A percentile compares a stretch with the other conserved stretches of the same genome.
phyloP scores from a whole-genome alignment of 2,329 filamentous ascomycete species.

The Claviceps maximensis region DNA sequence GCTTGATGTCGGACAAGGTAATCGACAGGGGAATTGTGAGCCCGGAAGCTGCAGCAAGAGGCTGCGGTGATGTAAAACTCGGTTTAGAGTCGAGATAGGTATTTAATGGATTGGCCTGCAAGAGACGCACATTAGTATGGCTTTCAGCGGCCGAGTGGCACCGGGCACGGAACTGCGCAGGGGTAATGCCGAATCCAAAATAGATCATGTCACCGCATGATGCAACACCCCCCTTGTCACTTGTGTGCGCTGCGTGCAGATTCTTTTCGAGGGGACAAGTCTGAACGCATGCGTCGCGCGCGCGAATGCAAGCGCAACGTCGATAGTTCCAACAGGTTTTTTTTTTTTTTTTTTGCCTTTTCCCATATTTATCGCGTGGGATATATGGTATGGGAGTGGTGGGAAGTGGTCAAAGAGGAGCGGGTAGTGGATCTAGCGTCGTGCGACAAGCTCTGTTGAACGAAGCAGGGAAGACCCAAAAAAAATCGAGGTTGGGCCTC shows the following conservation, averaged over 20 bases:
- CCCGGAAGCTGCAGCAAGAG: slow-evolving; percentile 78
- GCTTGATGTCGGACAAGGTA: slow-evolving; percentile 85
- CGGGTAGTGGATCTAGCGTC: background rate
- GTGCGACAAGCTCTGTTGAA: background rate
- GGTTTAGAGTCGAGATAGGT: slow-evolving; percentile 90
- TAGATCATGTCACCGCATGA: slow-evolving; percentile 2
- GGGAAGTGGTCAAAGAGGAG: background rate
- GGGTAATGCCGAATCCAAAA: background rate
- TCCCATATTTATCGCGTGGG: too few species aligned
- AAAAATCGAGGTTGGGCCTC: background rate
- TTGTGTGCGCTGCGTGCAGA: too few species aligned
- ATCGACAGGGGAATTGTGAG: slow-evolving; percentile 97
- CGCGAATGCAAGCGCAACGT: background rate
- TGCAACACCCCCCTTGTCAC: background rate
- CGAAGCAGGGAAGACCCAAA: background rate
- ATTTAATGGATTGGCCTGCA: slow-evolving; percentile 82
- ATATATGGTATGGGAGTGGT: background rate
- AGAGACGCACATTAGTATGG: slow-evolving; percentile 2
- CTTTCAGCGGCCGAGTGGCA: background rate
- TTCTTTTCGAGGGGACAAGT: too few species aligned
- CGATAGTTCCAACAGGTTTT: background rate
- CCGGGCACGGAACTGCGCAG: background rate
- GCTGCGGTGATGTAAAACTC: slow-evolving; percentile 81
- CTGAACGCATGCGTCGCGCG: background rate
- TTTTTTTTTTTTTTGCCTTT: too few species aligned